Conservation (phyloP, 2,329 filamentous ascomycete species). For the Curvularia verruculosa region DNA sequence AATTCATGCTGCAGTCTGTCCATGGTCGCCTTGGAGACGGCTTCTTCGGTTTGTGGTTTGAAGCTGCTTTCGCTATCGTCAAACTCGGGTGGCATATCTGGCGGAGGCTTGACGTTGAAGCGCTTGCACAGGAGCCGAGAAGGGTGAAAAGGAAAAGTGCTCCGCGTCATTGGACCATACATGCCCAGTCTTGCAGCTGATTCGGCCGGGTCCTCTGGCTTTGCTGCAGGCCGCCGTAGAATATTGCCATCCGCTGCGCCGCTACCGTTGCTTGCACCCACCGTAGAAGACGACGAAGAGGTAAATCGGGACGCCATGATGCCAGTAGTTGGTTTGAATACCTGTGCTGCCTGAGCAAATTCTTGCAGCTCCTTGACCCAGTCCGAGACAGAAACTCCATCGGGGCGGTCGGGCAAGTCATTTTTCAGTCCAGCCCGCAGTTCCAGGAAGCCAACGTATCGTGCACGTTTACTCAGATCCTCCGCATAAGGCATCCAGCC, state of each 20-base stretch:
- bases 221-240: conserved; percentile 59
- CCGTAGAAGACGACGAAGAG: conserved; percentile 53
- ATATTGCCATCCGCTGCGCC: conserved; percentile 38
- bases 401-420: conserved; percentile 62
- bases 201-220: conserved; percentile 76
- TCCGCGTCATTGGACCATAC: conserved; percentile 88
- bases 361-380: conserved; percentile 81
- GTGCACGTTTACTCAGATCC: conserved; percentile 75
- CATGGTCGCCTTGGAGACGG: conserved; percentile 62
- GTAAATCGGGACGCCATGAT: conserved; percentile 95
- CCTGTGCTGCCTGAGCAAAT: conserved; percentile 73
- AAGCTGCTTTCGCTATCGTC: conserved; percentile 42
- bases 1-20: conserved; percentile 44
- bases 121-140: conserved; percentile 89
- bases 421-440: conserved; percentile 67
- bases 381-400: conserved; percentile 66
- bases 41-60: conserved; percentile 47
- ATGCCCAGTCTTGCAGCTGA: conserved; percentile 88
- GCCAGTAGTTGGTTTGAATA: conserved; percentile 91
- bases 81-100: conserved; percentile 63
- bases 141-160: conserved; percentile 74
- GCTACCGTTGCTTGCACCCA: conserved; percentile 21
- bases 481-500: conserved; percentile 85
- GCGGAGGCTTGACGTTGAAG: conserved; percentile 82
- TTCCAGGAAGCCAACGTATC: conserved; percentile 84